Evolutionary conservation across 2,329 filamentous ascomycete genomes (phyloP).

Genomic region (Byssochlamys sp.): DNA sequence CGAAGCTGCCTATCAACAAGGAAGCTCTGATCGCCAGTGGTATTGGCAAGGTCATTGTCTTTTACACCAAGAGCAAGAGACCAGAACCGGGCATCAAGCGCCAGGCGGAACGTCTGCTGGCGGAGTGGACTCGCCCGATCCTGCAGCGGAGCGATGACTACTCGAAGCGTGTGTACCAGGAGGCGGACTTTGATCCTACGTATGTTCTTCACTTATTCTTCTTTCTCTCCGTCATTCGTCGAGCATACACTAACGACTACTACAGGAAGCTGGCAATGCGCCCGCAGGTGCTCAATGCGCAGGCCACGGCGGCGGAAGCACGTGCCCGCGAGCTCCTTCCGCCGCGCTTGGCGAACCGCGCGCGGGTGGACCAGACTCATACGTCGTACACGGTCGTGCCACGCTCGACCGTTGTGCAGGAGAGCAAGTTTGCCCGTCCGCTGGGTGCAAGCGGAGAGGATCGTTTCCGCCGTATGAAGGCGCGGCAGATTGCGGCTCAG

Average conservation of each 20-base stretch:
- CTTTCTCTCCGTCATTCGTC: slow-evolving; percentile 1
- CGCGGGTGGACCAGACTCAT: slow-evolving; percentile 49
- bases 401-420: slow-evolving; percentile 43
- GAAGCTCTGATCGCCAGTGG: slow-evolving; percentile 81
- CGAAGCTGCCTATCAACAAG: slow-evolving; percentile 76
- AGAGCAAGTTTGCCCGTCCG: slow-evolving; percentile 38
- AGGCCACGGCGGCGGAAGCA: slow-evolving; percentile 39
- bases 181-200: slow-evolving; percentile 51
- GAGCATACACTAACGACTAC: slow-evolving; percentile 6
- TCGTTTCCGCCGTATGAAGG: slow-evolving; percentile 41
- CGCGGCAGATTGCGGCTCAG: slow-evolving; percentile 34
- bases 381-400: slow-evolving; percentile 55
- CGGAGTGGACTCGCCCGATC: slow-evolving; percentile 91
- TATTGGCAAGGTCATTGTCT: slow-evolving; percentile 90
- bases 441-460: slow-evolving; percentile 40
- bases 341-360: slow-evolving; percentile 47
- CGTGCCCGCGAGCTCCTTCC: slow-evolving; percentile 45
- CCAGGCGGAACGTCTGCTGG: slow-evolving; percentile 81
- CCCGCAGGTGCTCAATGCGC: slow-evolving; percentile 19
- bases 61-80: slow-evolving; percentile 91
- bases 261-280: slow-evolving; percentile 29
- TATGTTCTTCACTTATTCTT: slow-evolving; percentile 17
- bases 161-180: slow-evolving; percentile 63
- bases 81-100: slow-evolving; percentile 83
- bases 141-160: slow-evolving; percentile 90